Percentiles rank a stretch among this genome's conserved stretches.
Evolutionary conservation across 352 stramenopile species (phyloP).

Genomic region (Globisporangium radiosum): DNA sequence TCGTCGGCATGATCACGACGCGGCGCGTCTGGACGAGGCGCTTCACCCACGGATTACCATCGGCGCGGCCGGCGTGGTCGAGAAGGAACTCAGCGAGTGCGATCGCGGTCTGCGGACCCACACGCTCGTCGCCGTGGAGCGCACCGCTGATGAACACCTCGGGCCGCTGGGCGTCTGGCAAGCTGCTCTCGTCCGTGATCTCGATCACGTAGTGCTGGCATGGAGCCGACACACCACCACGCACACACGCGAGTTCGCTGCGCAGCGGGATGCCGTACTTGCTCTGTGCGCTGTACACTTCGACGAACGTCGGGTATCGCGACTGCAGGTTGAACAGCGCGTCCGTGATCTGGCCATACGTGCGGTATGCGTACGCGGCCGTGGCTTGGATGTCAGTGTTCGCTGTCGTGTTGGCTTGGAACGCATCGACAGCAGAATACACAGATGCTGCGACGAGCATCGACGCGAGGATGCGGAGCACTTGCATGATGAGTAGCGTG

Average conservation of each 20-base stretch:
- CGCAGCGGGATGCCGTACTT: conserved; percentile 58
- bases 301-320: conserved; percentile 58
- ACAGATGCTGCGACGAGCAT: background rate
- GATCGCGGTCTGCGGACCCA: conserved; percentile 84
- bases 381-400: background rate
- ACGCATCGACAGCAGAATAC: background rate
- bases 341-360: conserved; percentile 72
- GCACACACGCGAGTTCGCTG: conserved; percentile 42
- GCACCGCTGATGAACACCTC: conserved; percentile 93
- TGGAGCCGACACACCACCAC: conserved; percentile 25
- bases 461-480: conserved; percentile 1
- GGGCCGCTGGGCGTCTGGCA: conserved; percentile 64
- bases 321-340: conserved; percentile 40
- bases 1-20: conserved; percentile 80
- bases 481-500: conserved; percentile 1
- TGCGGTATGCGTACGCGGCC: conserved; percentile 38
- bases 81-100: conserved; percentile 63
- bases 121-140: conserved; percentile 93
- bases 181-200: conserved; percentile 69
- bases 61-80: conserved; percentile 32
- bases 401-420: background rate
- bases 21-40: conserved; percentile 78
- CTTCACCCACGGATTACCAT: conserved; percentile 51
- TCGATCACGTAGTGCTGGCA: conserved; percentile 82
- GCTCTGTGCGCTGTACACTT: conserved; percentile 76